Evolutionary conservation across 2,329 filamentous ascomycete genomes (phyloP).

Genomic region (Epichloe amarillans): DNA sequence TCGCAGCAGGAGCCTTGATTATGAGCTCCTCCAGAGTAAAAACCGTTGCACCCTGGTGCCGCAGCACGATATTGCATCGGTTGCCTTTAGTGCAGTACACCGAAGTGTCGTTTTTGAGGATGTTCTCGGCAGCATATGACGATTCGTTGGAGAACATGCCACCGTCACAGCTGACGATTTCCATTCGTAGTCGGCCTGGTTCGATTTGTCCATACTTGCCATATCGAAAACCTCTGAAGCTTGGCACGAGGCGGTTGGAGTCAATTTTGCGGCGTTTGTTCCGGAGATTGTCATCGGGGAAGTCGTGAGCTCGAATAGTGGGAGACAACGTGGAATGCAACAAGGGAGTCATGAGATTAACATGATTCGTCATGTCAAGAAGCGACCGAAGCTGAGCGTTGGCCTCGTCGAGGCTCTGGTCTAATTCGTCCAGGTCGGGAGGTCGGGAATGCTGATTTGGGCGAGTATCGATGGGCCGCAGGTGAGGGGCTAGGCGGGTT

Average conservation of each 20-base stretch:
- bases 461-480: conserved; percentile 12
- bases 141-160: conserved; percentile 53
- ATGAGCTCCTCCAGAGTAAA: conserved; percentile 78
- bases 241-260: conserved; percentile 38
- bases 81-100: conserved; percentile 88
- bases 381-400: conserved; percentile 31
- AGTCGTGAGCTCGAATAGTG: conserved; percentile 23
- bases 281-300: conserved; percentile 35
- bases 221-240: conserved; percentile 55
- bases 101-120: conserved; percentile 66
- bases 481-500: conserved; percentile 13
- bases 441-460: conserved; percentile 6
- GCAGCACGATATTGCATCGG: conserved; percentile 73
- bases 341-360: conserved; percentile 15
- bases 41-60: conserved; percentile 64
- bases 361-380: conserved; percentile 25
- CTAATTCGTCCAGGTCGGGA: conserved; percentile 23
- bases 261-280: conserved; percentile 61
- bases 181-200: conserved; percentile 68
- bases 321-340: conserved; percentile 22
- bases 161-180: conserved; percentile 80
- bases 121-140: conserved; percentile 61
- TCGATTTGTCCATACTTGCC: conserved; percentile 81
- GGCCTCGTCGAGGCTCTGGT: conserved; percentile 27
- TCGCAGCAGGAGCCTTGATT: conserved; percentile 66